A percentile compares a stretch with the other conserved stretches of the same genome.
These are phyloP conservation scores for Anisogramma anomala DNA, from an alignment of 2,329 filamentous ascomycete species.

Conservation along the genomic window DNA sequence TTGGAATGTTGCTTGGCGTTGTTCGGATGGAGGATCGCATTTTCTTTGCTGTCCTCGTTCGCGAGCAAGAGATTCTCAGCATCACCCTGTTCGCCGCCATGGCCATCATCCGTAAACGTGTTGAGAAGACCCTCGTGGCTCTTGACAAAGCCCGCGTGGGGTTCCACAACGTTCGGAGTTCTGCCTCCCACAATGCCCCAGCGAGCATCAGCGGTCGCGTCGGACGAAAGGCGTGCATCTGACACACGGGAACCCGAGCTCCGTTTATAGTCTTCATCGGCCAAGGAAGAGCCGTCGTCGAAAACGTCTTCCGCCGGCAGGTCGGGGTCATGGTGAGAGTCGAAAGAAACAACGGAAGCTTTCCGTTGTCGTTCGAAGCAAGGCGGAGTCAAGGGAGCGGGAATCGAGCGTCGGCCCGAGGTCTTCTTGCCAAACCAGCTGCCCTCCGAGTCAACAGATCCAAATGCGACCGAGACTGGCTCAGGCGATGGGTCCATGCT, in stretches of 20 bases:
- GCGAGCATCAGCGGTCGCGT: conserved; percentile 40
- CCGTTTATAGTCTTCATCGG: conserved; percentile 53
- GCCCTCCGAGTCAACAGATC: conserved; percentile 88
- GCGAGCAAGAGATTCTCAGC: conserved; percentile 14
- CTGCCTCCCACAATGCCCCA: conserved; percentile 41
- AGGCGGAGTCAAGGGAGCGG: conserved; percentile 22
- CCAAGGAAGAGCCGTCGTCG: conserved; percentile 47
- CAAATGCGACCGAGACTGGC: conserved; percentile 70
- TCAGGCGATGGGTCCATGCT: conserved; percentile 38
- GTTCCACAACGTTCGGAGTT: conserved; percentile 50
- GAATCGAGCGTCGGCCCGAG: conserved; percentile 27
- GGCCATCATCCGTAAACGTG: conserved; percentile 26
- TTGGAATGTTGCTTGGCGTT: conserved; percentile 64
- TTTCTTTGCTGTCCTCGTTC: conserved; percentile 25
- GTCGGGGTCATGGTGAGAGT: conserved; percentile 39
- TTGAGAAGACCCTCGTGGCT: conserved; percentile 43
- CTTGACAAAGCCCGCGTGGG: conserved; percentile 34
- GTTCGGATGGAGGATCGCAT: conserved; percentile 49
- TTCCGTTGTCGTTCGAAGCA: conserved; percentile 26
- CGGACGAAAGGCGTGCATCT: conserved; percentile 42
- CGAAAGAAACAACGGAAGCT: conserved; percentile 15
- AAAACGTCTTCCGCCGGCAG: conserved; percentile 28
- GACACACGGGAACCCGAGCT: conserved; percentile 17
- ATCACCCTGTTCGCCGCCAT: conserved; percentile 16
- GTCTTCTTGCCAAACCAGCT: conserved; percentile 62